Base-by-base conservation (phyloP, 2,329 filamentous ascomycete genomes). In the Hymenoscyphus occultus region DNA sequence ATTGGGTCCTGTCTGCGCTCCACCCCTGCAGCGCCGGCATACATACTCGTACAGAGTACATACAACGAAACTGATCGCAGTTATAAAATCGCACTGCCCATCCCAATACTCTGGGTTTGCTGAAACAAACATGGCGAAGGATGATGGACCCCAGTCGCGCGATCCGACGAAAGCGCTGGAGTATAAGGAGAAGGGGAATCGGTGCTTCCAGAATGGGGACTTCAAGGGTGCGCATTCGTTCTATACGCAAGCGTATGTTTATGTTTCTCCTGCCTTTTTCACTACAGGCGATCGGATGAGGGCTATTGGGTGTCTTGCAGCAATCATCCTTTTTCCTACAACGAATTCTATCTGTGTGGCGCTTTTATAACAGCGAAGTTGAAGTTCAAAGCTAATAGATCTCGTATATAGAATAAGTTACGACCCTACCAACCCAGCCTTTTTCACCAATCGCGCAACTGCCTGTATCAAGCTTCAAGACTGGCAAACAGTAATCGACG, bases 371-470 rank as follows among this genome's bases (percentile, higher is more conserved):
- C 9, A 7, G 2, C 35, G 5, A 35, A 35, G 6, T 10, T 35
- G 35, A 35, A 35, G 35, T 35, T 35, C 6, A 10, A 10, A 35
- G 35, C 35, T 35, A 35, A 35, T 35, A 35, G 28, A 5, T 35
- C 6, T 35, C 1, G 35, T 2, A 35, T 59, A 1, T 10, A 92
- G 89, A 51, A 93, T 97, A 71, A 86, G 90, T 72, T 86, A 88
- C 74, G 91, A 96, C 77, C 84, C 90, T 3, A 84, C 81, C 63
- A 95, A 96, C 75, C 86, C 90, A 1, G 82, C 90, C 39, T 84
- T 97, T 60, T 97, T 93, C 79, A 94, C 92, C 48, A 98, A 97
- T 79, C 91, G 93, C 62, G 91, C 93, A 61, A 90, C 97, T 79
- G 88, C 90, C 3, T 86, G 93, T 51, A 82, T 95, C 65, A 91